A percentile compares a stretch with the other conserved stretches of the same genome.
phyloP scores from a whole-genome alignment of 495 filamentous ascomycete species.

The Neurospora sp. region DNA sequence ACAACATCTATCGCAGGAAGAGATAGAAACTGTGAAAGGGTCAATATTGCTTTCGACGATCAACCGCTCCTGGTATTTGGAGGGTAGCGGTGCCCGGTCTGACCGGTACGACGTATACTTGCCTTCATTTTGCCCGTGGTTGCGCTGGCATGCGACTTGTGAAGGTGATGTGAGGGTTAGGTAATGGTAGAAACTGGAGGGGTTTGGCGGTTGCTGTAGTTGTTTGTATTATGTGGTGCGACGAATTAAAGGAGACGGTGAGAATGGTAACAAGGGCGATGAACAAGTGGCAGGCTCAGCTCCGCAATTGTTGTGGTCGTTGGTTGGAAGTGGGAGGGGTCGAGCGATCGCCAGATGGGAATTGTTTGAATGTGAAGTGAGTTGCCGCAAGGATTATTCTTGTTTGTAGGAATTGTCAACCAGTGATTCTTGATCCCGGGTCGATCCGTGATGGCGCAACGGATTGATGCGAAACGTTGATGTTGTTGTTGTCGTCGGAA shows the following conservation, averaged over 20 bases:
- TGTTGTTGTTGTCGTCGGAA: neutral
- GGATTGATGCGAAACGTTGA: neutral
- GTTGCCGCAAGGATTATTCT: neutral
- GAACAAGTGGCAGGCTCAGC: neutral
- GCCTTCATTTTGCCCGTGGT: conserved; percentile 30
- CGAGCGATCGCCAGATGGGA: neutral
- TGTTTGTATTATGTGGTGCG: neutral
- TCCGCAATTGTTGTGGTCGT: neutral
- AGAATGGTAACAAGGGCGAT: neutral
- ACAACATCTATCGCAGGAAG: conserved; percentile 79
- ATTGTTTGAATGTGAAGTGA: neutral
- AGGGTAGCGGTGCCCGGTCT: neutral
- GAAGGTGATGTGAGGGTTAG: neutral
- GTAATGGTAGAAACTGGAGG: neutral
- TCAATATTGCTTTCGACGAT: neutral
- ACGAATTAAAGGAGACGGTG: neutral
- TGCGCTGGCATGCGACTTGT: conserved; percentile 2
- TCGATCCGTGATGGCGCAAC: neutral
- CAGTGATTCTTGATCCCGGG: neutral
- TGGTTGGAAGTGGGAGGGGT: neutral
- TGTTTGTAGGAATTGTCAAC: neutral
- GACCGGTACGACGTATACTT: neutral
- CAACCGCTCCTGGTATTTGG: neutral
- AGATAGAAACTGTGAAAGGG: conserved; percentile 66
- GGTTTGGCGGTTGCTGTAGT: neutral